Conservation (phyloP, 106 monocot genomes). For the Narthecium ossifragum region DNA sequence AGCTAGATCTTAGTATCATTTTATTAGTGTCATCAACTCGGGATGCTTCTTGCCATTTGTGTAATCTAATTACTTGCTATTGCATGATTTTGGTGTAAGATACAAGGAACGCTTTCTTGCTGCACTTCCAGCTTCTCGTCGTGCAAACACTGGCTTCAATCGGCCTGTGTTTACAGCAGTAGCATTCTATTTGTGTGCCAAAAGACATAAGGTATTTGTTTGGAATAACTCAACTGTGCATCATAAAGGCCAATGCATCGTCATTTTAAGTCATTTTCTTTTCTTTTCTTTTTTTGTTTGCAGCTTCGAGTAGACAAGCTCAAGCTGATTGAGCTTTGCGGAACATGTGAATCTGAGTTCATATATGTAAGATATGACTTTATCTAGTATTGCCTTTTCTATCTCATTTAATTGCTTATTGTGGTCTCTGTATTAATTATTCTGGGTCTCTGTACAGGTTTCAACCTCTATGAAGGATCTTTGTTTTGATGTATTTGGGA, state of each 20-base stretch:
- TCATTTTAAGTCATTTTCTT: not conserved
- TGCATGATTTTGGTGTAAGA: constrained; percentile 13
- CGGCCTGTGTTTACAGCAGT: constrained; percentile 94
- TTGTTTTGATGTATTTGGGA: constrained; percentile 89
- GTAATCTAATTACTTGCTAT: too few relatives aligned
- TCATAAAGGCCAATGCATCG: not conserved
- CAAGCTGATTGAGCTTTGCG: constrained; percentile 84
- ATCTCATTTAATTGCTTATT: not conserved
- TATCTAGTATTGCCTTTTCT: too few relatives aligned
- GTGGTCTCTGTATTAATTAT: too few relatives aligned
- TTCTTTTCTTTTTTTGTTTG: constrained; percentile 1
- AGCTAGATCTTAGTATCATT: too few relatives aligned
- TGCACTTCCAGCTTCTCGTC: constrained; percentile 74
- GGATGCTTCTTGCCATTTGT: too few relatives aligned
- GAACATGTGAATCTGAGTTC: constrained; percentile 89
- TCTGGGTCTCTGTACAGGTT: too few relatives aligned
- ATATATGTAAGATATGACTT: constrained; percentile 45
- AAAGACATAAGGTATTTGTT: constrained; percentile 85
- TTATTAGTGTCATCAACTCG: too few relatives aligned
- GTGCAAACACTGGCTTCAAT: constrained; percentile 72
- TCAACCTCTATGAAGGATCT: constrained; percentile 86
- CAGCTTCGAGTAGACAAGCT: constrained; percentile 89
- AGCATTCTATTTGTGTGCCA: constrained; percentile 92
- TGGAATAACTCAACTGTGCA: too few relatives aligned
- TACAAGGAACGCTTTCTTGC: constrained; percentile 76